Percentiles rank a stretch among this genome's conserved stretches.
Conservation (phyloP, 148 eudicot species). For the Oxyria digyna region DNA sequence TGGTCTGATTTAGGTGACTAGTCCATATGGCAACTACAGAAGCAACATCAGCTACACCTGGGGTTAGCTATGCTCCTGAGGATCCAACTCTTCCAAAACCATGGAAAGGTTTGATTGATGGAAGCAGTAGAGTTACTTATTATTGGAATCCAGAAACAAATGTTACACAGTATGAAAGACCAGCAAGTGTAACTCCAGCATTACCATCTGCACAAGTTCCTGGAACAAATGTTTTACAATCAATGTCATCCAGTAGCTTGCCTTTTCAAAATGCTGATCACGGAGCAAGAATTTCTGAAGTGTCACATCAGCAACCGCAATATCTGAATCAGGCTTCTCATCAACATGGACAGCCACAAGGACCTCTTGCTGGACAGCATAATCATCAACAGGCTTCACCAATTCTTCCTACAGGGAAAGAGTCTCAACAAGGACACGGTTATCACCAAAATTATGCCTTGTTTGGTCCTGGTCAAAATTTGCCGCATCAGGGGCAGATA, state of each 20-base stretch:
- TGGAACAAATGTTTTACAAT: constrained; percentile 27
- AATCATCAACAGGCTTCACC: constrained; percentile 14
- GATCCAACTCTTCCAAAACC: constrained; percentile 89
- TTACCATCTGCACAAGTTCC: constrained; percentile 44
- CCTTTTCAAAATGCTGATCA: constrained; percentile 21
- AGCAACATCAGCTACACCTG: constrained; percentile 47
- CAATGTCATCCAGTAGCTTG: constrained; percentile 20
- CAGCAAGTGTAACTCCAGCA: constrained; percentile 34
- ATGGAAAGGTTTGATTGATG: constrained; percentile 95
- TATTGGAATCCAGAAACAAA: constrained; percentile 97
- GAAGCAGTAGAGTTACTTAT: constrained; percentile 60
- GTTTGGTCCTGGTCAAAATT: constrained; percentile 22
- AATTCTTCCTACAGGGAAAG: constrained; percentile 9
- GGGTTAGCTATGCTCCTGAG: constrained; percentile 93
- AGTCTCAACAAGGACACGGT: constrained; percentile 20
- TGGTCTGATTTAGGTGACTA: constrained; percentile 7
- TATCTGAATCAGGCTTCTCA: constrained; percentile 24
- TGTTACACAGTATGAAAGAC: constrained; percentile 87
- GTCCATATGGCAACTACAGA: constrained; percentile 60
- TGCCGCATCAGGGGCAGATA: constrained; percentile 35
- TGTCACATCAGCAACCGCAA: constrained; percentile 26
- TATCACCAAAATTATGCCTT: constrained; percentile 18
- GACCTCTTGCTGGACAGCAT: constrained; percentile 12
- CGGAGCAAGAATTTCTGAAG: constrained; percentile 30
- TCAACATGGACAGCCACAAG: constrained; percentile 23